These are phyloP conservation scores for Ophiostoma piceae DNA, from an alignment of 2,329 filamentous ascomycete genomes.

Conservation along the genomic window DNA sequence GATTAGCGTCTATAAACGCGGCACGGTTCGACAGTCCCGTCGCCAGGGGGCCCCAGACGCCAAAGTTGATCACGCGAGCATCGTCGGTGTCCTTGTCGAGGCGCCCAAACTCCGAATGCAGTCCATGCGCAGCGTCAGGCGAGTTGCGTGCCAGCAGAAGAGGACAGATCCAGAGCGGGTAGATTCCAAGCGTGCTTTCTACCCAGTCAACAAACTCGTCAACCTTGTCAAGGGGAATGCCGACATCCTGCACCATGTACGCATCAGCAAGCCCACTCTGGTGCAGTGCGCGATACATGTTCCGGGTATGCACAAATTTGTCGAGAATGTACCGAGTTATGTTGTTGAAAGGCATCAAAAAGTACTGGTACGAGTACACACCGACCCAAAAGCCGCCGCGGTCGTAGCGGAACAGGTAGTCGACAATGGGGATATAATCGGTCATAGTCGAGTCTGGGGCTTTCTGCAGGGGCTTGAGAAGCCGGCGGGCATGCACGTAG, in stretches of 20 bases:
- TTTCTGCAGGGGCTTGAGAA: constrained; percentile 32
- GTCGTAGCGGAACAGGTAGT: constrained; percentile 69
- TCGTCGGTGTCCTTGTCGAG: constrained; percentile 28
- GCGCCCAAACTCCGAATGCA: constrained; percentile 44
- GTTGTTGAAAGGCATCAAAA: constrained; percentile 54
- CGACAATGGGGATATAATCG: constrained; percentile 54
- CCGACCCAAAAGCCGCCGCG: constrained; percentile 66
- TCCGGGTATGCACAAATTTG: constrained; percentile 56
- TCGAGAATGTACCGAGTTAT: constrained; percentile 58
- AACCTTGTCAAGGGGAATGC: constrained; percentile 42
- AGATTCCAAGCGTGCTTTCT: constrained; percentile 43
- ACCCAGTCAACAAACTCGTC: constrained; percentile 47
- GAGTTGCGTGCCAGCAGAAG: constrained; percentile 41
- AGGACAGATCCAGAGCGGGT: constrained; percentile 55
- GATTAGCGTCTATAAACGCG: constrained; percentile 51
- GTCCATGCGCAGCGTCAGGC: constrained; percentile 41
- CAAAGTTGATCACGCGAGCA: constrained; percentile 54
- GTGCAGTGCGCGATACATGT: constrained; percentile 62
- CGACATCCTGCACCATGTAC: constrained; percentile 62
- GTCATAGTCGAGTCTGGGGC: constrained; percentile 25
- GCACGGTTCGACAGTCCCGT: constrained; percentile 35
- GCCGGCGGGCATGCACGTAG: constrained; percentile 59
- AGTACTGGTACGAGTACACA: constrained; percentile 58
- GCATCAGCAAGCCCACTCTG: constrained; percentile 54
- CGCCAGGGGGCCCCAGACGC: constrained; percentile 52